phyloP scores from a whole-genome alignment of 352 stramenopile species.

The Phytophthora citrophthora region DNA sequence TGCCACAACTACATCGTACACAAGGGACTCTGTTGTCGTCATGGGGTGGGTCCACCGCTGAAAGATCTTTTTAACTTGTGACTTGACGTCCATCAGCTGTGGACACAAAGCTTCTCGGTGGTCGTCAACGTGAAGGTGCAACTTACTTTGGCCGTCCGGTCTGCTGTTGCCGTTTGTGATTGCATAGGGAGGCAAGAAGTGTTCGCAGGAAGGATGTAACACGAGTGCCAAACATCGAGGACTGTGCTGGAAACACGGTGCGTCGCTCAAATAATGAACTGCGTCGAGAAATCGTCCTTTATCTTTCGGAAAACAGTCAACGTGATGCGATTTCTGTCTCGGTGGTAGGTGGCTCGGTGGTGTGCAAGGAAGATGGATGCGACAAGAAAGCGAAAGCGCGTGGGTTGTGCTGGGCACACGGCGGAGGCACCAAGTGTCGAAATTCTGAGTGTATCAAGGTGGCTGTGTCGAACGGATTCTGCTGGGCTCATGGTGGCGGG shows the following conservation, averaged over 20 bases:
- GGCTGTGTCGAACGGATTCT: conserved; percentile 42
- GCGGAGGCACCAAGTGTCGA: conserved; percentile 62
- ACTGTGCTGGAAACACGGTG: conserved; percentile 42
- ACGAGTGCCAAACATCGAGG: conserved; percentile 59
- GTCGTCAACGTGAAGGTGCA: no score
- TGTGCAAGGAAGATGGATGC: conserved; percentile 46
- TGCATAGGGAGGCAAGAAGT: conserved; percentile 57
- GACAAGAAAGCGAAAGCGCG: conserved; percentile 47
- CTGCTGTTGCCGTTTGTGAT: neutral
- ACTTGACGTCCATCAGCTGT: neutral
- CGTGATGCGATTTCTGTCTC: neutral
- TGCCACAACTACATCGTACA: conserved; percentile 56
- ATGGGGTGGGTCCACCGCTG: conserved; percentile 28
- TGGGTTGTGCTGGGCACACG: conserved; percentile 80
- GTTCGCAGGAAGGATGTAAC: conserved; percentile 43
- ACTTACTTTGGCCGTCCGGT: no score
- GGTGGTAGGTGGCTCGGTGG: conserved; percentile 23
- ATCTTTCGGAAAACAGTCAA: no score
- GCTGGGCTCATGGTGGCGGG: conserved; percentile 31
- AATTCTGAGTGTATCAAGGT: conserved; percentile 42
- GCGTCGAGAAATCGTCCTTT: no score
- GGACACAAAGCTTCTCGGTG: neutral
- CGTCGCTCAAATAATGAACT: no score
- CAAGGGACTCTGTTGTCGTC: conserved; percentile 51
- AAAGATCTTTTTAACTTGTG: neutral